Percentiles rank a stretch among this genome's conserved stretches.
phyloP scores from a whole-genome alignment of 2,329 filamentous ascomycete genomes.

The Bipolaris victoriae region DNA sequence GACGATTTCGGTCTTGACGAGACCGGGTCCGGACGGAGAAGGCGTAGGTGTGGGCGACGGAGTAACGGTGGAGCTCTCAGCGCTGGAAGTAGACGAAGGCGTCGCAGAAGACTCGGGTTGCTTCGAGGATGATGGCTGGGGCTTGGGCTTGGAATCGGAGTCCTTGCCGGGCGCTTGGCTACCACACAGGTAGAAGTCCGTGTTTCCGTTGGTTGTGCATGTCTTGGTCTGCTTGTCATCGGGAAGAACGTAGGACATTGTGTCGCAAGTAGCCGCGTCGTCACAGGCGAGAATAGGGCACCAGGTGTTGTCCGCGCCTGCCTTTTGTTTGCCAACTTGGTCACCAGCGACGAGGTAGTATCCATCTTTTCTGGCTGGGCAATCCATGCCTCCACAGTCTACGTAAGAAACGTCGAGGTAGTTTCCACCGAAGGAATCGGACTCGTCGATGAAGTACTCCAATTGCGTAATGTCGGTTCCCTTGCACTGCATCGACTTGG shows the following conservation, averaged over 20 bases:
- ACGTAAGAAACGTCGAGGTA: constrained; percentile 50
- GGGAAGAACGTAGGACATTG: constrained; percentile 40
- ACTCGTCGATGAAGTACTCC: constrained; percentile 42
- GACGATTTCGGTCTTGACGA: constrained; percentile 39
- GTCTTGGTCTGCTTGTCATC: constrained; percentile 44
- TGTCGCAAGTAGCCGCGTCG: constrained; percentile 31
- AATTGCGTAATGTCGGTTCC: constrained; percentile 43
- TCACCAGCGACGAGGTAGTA: constrained; percentile 41
- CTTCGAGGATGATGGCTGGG: constrained; percentile 1
- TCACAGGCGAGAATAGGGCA: constrained; percentile 42
- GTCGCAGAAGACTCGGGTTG: constrained; percentile 8
- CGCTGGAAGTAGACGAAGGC: constrained; percentile 18
- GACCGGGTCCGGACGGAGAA: background rate
- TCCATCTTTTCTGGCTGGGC: constrained; percentile 44
- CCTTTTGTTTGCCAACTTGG: constrained; percentile 22
- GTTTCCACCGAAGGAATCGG: constrained; percentile 22
- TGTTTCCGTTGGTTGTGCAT: constrained; percentile 34
- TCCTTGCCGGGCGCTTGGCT: constrained; percentile 33
- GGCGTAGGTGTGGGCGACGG: constrained; percentile 16
- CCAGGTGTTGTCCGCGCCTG: constrained; percentile 33
- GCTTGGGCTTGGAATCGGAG: constrained; percentile 15
- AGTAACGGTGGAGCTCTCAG: constrained; percentile 32
- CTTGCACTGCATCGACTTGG: constrained; percentile 41
- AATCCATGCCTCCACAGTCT: constrained; percentile 38
- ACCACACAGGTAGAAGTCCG: constrained; percentile 47